Conservation (phyloP, 148 eudicot genomes). For the Camellia granthamiana region DNA sequence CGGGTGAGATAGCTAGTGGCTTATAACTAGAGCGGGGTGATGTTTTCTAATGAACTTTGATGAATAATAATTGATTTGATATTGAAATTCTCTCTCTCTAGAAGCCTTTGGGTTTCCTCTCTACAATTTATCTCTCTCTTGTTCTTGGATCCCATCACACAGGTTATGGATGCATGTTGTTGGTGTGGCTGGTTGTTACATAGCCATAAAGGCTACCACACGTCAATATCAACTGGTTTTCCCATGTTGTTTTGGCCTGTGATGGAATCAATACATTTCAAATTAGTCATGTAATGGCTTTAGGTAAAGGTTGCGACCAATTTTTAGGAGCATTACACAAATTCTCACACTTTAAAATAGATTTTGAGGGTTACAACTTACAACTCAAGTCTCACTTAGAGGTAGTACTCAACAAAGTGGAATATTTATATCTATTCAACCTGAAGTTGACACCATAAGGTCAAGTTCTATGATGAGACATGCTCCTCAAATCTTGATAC, state of each 20-base stretch:
- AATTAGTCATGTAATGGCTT: not conserved
- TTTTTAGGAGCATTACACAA: not conserved
- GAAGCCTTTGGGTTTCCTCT: too few species aligned
- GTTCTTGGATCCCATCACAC: too few species aligned
- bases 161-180: not conserved
- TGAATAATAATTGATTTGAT: too few species aligned
- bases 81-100: too few species aligned
- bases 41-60: too few species aligned
- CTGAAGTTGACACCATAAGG: not conserved
- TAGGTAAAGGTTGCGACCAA: not conserved
- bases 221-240: not conserved
- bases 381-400: not conserved
- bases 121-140: too few species aligned
- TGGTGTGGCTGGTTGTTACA: not conserved
- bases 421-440: not conserved
- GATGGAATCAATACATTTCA: not conserved
- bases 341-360: not conserved
- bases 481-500: not conserved
- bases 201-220: not conserved
- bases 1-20: too few species aligned
- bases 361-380: not conserved
- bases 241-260: not conserved
- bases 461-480: not conserved
- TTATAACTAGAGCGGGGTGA: too few species aligned
- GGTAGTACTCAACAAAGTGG: not conserved